phyloP scores from a whole-genome alignment of 345 rosid genomes.

The Acer saccharum region DNA sequence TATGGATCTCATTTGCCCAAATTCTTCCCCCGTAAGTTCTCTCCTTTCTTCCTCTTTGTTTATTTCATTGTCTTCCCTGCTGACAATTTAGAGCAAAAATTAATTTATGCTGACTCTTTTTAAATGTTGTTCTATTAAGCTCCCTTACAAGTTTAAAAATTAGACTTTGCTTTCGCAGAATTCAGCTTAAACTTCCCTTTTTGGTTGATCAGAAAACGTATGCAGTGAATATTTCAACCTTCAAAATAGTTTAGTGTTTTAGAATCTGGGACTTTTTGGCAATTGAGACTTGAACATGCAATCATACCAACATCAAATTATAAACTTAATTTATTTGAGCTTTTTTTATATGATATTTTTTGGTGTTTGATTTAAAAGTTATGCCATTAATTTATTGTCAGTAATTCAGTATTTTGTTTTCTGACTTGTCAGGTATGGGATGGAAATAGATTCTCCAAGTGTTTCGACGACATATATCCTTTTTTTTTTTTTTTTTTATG shows the following conservation, averaged over 20 bases:
- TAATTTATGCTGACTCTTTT: too few species aligned
- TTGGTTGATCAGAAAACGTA: slow-evolving; percentile 15
- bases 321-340: not conserved
- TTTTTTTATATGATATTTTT: not conserved
- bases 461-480: slow-evolving; percentile 66
- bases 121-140: too few species aligned
- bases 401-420: not conserved
- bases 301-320: not conserved
- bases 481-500: slow-evolving; percentile 2
- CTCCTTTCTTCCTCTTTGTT: not conserved
- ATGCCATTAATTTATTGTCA: not conserved
- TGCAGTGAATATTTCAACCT: not conserved
- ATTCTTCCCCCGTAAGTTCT: slow-evolving; percentile 46
- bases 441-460: slow-evolving; percentile 46
- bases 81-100: too few species aligned
- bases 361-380: not conserved
- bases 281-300: not conserved
- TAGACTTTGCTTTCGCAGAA: slow-evolving; percentile 1
- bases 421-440: slow-evolving; percentile 56
- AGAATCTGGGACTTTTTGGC: not conserved
- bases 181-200: slow-evolving; percentile 1
- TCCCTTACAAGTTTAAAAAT: not conserved
- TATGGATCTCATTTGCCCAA: slow-evolving; percentile 40
- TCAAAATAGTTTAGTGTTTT: not conserved
- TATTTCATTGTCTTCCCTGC: too few species aligned